phyloP scores from a whole-genome alignment of 129 eudicot species.

The Chrysanthemum makinoi region DNA sequence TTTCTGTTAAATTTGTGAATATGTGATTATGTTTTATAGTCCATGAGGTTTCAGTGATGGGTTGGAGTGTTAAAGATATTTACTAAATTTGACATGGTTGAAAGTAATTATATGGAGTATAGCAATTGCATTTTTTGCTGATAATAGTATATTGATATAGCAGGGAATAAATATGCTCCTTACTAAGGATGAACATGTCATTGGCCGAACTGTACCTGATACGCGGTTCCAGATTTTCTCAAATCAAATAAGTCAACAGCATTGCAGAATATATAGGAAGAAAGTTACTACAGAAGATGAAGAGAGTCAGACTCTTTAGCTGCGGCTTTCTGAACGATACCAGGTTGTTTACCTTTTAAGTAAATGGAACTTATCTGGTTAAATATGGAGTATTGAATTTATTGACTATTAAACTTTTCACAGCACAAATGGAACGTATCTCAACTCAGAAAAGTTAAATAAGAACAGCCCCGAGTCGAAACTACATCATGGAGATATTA shows the following conservation, averaged over 20 bases:
- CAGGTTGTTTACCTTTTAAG: conserved; percentile 45
- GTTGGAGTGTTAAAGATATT: background rate
- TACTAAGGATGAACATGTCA: conserved; percentile 67
- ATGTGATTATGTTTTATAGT: background rate
- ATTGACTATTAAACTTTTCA: conserved; percentile 27
- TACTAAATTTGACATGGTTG: background rate
- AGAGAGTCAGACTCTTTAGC: conserved; percentile 36
- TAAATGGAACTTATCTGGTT: conserved; percentile 12
- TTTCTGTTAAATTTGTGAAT: too few relatives aligned
- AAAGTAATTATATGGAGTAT: background rate
- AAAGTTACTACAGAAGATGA: conserved; percentile 50
- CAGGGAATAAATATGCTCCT: conserved; percentile 88
- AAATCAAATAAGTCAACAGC: conserved; percentile 66
- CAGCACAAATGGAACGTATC: conserved; percentile 93
- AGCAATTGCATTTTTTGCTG: conserved; percentile 17
- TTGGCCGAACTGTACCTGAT: conserved; percentile 78
- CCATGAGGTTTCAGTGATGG: background rate
- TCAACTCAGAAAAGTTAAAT: conserved; percentile 70
- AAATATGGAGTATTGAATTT: background rate
- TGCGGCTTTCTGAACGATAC: conserved; percentile 70
- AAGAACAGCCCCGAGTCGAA: conserved; percentile 58
- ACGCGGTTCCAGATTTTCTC: conserved; percentile 61
- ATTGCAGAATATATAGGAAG: conserved; percentile 75
- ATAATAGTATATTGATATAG: conserved; percentile 15
- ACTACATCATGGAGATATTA: conserved; percentile 80